Evolutionary conservation across 148 eudicot species (phyloP).

Genomic region (Rhododendron ovatum): DNA sequence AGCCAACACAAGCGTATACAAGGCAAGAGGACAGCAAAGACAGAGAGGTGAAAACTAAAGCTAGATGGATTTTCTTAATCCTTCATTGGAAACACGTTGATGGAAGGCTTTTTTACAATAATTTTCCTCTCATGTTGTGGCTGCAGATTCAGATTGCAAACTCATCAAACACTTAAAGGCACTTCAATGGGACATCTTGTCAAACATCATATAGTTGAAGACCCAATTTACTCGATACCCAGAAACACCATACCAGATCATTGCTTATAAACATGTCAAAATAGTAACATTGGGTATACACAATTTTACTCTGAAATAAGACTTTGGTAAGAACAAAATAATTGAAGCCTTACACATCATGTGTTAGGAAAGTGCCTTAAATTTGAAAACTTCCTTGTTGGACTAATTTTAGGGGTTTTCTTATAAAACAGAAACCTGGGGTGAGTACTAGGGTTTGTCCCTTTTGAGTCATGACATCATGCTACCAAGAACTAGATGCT

Average conservation of each 20-base stretch:
- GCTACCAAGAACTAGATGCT: neutral
- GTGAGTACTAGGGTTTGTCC: too few species aligned
- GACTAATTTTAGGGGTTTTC: neutral
- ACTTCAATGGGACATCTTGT: neutral
- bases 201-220: neutral
- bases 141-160: neutral
- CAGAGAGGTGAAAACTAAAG: neutral
- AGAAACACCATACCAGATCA: neutral
- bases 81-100: neutral
- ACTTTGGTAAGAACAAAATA: neutral
- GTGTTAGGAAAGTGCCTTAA: neutral
- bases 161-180: neutral
- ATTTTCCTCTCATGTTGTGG: neutral
- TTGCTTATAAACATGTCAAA: neutral
- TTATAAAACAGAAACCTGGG: too few species aligned
- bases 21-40: neutral
- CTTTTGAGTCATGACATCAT: too few species aligned
- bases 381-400: neutral
- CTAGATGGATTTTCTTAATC: neutral
- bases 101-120: neutral
- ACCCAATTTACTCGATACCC: neutral
- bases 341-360: neutral
- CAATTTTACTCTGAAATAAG: neutral
- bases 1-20: neutral
- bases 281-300: neutral